These are phyloP conservation scores for Pythium folliculosum DNA, from an alignment of 352 stramenopile species.

Conservation along the genomic window DNA sequence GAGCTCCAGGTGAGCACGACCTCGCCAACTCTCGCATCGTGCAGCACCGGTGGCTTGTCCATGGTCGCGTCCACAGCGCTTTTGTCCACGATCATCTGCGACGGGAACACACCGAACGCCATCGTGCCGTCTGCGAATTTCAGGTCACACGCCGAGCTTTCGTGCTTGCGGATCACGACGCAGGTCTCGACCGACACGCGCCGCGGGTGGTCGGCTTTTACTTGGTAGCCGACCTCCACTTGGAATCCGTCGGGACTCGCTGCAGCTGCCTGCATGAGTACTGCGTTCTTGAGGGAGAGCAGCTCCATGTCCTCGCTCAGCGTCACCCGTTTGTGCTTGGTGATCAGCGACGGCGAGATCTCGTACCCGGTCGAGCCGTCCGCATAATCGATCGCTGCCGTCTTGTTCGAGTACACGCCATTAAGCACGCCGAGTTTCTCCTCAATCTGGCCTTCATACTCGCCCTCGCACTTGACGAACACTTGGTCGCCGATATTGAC, in stretches of 20 bases:
- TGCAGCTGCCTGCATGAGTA: slow-evolving; percentile 59
- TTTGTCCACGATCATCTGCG: slow-evolving; percentile 75
- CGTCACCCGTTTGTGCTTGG: slow-evolving; percentile 47
- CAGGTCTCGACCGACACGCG: slow-evolving; percentile 65
- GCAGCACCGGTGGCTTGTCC: slow-evolving; percentile 17
- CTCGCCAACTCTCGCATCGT: slow-evolving; percentile 42
- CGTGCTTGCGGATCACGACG: slow-evolving; percentile 66
- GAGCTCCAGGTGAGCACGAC: slow-evolving; percentile 77
- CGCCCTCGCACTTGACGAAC: slow-evolving; percentile 61
- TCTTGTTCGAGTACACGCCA: slow-evolving; percentile 76
- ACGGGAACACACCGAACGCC: slow-evolving; percentile 72
- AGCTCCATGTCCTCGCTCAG: slow-evolving; percentile 55
- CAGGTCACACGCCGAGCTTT: slow-evolving; percentile 62
- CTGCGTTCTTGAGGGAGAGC: slow-evolving; percentile 71
- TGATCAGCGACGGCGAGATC: slow-evolving; percentile 54
- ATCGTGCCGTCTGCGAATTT: slow-evolving; percentile 81
- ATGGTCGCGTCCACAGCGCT: slow-evolving; percentile 16
- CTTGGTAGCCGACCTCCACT: slow-evolving; percentile 71
- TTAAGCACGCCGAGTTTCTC: slow-evolving; percentile 75
- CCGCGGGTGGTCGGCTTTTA: slow-evolving; percentile 69
- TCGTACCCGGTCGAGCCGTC: slow-evolving; percentile 78
- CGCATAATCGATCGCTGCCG: slow-evolving; percentile 71
- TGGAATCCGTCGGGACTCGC: slow-evolving; percentile 22
- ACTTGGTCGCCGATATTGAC: slow-evolving; percentile 83
- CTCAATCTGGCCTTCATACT: slow-evolving; percentile 50